Evolutionary conservation across 805 yeast species (phyloP), one percentile per base, ranked within the genome.

Genomic region (Saccharomycopsis lassenensis): DNA sequence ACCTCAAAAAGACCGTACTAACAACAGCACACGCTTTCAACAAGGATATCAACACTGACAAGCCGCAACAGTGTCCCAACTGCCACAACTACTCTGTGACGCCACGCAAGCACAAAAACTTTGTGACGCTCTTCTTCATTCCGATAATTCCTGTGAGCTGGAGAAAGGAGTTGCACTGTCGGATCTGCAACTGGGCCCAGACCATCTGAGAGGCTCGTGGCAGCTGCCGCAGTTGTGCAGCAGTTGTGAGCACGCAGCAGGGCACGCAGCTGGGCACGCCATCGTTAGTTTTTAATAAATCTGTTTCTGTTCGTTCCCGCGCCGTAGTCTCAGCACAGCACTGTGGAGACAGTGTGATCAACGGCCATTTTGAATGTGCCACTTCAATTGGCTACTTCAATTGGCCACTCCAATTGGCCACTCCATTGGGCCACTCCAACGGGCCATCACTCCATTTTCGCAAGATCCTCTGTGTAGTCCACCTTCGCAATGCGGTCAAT

Each of bases 21-120:
- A 31, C 31, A 24, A 21, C 27, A 39, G 46, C 43, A 17, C 43
- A 37, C 6, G 40, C 35, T 21, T 42, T 42, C 24, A 42, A 42
- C 22, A 42, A 37, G 24, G 38, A 38, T 7, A 30, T 39, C 10
- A 30, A 18, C 18, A 11, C 14, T 7, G 23, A 22, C 25, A 43
- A 43, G 31, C 38, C 37, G n/a, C 26, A 28, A 20, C 37, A 63
- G 41, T 74, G 82, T 48, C 73, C 75, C 14, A 63, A 69, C 41
- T 74, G 82, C 45, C 77, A 72, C 47, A 74, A 74, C 49, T 59
- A 61, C 39, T 58, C 71, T 19, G 80, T 71, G 3, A 52, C 56
- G 35, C 72, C 77, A 0, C 57, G 71, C 7, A 65, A 71, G 43
- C 58, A 73, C 31, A 65, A 63, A 44, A 70, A 72, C 46, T 68